Base-by-base conservation (phyloP, 345 rosid species). In the Kandelia obovata region DNA sequence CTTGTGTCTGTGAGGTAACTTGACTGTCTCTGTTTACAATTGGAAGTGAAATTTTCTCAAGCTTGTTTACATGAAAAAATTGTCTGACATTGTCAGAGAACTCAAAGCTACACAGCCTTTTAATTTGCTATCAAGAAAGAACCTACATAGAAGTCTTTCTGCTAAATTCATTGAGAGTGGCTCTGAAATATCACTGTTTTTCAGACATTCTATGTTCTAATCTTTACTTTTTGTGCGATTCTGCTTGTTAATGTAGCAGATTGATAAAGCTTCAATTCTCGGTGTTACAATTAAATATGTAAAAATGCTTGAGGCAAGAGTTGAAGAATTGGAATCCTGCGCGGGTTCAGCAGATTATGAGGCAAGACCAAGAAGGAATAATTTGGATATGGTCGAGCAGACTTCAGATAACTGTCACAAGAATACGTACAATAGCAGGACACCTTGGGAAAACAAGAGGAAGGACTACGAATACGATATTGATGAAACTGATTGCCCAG, bases 241-340 rank as follows among this genome's bases (percentile, higher is more conserved):
- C 21, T 65, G 58, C 55, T 64, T 71, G 26, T 74, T 55, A 55
- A 55, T 56, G 31, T 25, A 27, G 28, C 84, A 89, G 92, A 75
- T 83, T 63, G 92, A 85, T 68, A 88, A 88, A 78, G 86, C 83
- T 65, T 81, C 89, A n/a, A 77, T 88, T 77, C 83, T 89, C 53
- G 78, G 77, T 53, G 84, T 85, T 73, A 86, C 91, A 56, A 89
- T 87, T 55, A 81, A 76, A 68, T 86, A 89, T 85, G 71, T 89
- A 67, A 81, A 83, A 76, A 84, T 78, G 72, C 89, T 92, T n/a
- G 90, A 89, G 73, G 88, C 87, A 61, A 85, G 91, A 72, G 91
- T 93, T 9, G 97, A 88, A 73, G 94, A 88, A 71, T 71, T 89
- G 67, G 92, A 93, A 78, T 89, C 97, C 57, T 84, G 94, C 82